Conservation (phyloP, 441 rosid genomes). For the Adansonia madagascariensis region DNA sequence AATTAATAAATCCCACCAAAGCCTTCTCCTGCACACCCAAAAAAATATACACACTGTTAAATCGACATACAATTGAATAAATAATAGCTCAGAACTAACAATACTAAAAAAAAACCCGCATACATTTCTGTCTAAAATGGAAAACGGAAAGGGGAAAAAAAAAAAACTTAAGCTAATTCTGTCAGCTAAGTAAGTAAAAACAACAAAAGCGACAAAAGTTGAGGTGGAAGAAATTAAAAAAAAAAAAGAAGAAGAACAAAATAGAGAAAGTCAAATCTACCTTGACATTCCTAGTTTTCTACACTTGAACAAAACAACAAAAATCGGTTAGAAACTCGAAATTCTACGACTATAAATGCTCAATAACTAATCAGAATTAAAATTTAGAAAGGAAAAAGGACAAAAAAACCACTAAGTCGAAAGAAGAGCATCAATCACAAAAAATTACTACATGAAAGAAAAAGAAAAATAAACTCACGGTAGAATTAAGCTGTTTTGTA, state of each 20-base stretch:
- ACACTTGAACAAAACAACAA: conserved; percentile 20
- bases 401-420: not conserved
- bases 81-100: conserved; percentile 8
- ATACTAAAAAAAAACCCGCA: conserved; percentile 26
- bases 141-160: not conserved
- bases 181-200: conserved; percentile 3
- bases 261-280: conserved; percentile 35
- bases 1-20: not conserved
- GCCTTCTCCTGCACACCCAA: not conserved
- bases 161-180: not conserved
- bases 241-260: not conserved
- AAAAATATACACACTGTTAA: not conserved
- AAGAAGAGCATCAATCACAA: conserved; percentile 5
- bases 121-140: conserved; percentile 26
- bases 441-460: not conserved
- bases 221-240: not conserved
- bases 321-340: conserved; percentile 9
- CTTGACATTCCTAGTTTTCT: conserved; percentile 25
- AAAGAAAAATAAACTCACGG: conserved; percentile 37
- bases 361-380: not conserved
- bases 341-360: not conserved
- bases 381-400: not conserved
- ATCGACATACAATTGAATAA: conserved; percentile 9
- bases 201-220: conserved; percentile 17
- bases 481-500: conserved; percentile 26